These are phyloP conservation scores for Cairneyella variabilis DNA, from an alignment of 495 filamentous ascomycete species.

Conservation along the genomic window DNA sequence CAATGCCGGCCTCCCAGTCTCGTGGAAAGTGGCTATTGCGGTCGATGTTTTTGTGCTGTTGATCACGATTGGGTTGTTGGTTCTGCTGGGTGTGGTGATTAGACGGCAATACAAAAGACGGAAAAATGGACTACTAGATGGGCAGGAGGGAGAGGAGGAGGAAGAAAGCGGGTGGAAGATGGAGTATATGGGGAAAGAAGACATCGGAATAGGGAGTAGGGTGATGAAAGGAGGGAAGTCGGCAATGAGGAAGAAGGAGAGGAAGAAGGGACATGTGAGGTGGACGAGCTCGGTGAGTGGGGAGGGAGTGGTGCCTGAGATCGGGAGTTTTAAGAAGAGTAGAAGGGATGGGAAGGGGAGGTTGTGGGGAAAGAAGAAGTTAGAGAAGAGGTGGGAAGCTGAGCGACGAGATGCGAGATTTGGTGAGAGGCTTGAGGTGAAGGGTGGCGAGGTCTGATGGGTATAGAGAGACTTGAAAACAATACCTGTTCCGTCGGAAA, in stretches of 20 bases:
- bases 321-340: too few relatives aligned
- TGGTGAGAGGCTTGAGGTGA: neutral
- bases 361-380: neutral
- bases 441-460: neutral
- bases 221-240: neutral
- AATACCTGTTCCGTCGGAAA: neutral
- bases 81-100: neutral
- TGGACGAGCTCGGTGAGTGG: slow-evolving; percentile 7
- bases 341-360: slow-evolving; percentile 32
- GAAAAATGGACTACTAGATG: neutral
- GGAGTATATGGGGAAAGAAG: neutral
- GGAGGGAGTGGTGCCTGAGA: neutral
- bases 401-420: too few relatives aligned
- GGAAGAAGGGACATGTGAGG: slow-evolving; percentile 11
- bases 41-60: slow-evolving; percentile 7
- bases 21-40: slow-evolving; percentile 7
- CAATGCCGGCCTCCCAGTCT: slow-evolving; percentile 6
- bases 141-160: neutral
- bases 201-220: neutral
- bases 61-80: neutral
- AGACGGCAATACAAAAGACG: neutral
- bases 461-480: neutral
- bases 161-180: too few relatives aligned
- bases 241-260: neutral
- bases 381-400: too few relatives aligned